Conservation (phyloP, 352 stramenopile species). For the Globisporangium yorkense region DNA sequence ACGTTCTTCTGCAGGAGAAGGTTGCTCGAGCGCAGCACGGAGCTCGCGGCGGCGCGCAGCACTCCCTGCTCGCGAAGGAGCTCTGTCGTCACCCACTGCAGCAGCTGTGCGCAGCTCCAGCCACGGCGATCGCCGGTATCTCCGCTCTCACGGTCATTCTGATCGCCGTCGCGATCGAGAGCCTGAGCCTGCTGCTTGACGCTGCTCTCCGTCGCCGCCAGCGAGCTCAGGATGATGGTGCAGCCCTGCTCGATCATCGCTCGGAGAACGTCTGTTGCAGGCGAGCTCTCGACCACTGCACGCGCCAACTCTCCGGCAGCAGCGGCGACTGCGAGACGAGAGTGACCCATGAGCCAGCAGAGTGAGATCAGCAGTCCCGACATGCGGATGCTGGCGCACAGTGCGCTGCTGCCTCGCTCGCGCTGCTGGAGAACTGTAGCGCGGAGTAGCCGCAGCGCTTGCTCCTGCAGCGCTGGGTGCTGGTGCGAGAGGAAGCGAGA, state of each 20-base stretch:
- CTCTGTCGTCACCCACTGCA: slow-evolving; percentile 6
- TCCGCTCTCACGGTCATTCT: neutral
- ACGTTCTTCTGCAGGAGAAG: slow-evolving; percentile 12
- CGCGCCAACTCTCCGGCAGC: slow-evolving; percentile 5
- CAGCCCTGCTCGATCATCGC: slow-evolving; percentile 12
- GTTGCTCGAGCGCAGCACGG: slow-evolving; percentile 11
- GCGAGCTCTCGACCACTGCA: slow-evolving; percentile 2
- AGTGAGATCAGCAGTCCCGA: slow-evolving; percentile 11
- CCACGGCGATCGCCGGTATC: too few species aligned
- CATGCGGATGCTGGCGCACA: slow-evolving; percentile 2
- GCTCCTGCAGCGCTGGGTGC: slow-evolving; percentile 8
- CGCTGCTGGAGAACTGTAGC: neutral
- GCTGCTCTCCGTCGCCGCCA: neutral
- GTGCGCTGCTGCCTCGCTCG: neutral
- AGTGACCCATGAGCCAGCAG: slow-evolving; percentile 12
- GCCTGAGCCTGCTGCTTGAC: too few species aligned
- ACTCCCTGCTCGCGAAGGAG: neutral
- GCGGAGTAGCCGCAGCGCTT: neutral
- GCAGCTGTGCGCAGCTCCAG: neutral
- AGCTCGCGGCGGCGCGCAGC: neutral
- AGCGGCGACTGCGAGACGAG: neutral
- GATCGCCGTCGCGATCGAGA: neutral
- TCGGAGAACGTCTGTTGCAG: slow-evolving; percentile 4
- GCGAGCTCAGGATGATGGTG: neutral
- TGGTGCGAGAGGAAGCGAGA: slow-evolving; percentile 2